Base-by-base conservation (phyloP, 163 green algal species). In the Scenedesmus sp. region DNA sequence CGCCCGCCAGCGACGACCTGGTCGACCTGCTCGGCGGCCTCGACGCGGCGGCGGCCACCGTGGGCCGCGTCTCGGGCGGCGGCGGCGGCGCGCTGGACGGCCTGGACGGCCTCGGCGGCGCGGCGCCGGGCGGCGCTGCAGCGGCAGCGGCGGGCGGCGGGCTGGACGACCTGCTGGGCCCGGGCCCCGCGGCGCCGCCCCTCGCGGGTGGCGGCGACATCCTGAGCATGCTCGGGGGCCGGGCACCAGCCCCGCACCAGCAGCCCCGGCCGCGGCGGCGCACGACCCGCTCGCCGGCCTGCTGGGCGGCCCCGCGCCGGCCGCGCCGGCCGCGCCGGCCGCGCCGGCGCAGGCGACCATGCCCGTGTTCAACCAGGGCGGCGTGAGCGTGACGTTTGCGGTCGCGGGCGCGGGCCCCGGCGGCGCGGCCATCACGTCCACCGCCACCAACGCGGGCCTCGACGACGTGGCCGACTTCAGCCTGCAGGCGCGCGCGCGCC, bases 391-490 rank as follows among this genome's bases (percentile, higher is more conserved):
- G 18, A 76, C 31, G 3, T 93, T 97, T 69, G 75, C 57, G 11
- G 91, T 93, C 50, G 93, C 91, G 82, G 83, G 88, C 3, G 44
- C 72, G 11, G 78, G 89, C 17, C 75, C 73, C 6, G 84, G 65
- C n/a, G n/a, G 72, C 20, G 93, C 86, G 29, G 75, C 92, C 58
- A 94, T 99, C 57, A 66, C 62, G 3, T 92, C 92, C 3, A 91
- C 77, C 0, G 95, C 90, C 83, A 86, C 63, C 63, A 98, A 96
- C 86, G 72, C 76, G 20, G 85, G 80, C 2, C 47, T 63, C 3
- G 66, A 67, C 4, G 62, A 88, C 2, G 60, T 99, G 51, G 89
- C 77, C 0, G 88, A 93, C 62, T 97, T 98, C 80, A 87, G 86
- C 13, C 82, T 99, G 79, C 92, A 96, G 90, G 90, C 90, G n/a